phyloP scores from a whole-genome alignment of 768 basidiomycete species.

The Clitopilus hobsonii region DNA sequence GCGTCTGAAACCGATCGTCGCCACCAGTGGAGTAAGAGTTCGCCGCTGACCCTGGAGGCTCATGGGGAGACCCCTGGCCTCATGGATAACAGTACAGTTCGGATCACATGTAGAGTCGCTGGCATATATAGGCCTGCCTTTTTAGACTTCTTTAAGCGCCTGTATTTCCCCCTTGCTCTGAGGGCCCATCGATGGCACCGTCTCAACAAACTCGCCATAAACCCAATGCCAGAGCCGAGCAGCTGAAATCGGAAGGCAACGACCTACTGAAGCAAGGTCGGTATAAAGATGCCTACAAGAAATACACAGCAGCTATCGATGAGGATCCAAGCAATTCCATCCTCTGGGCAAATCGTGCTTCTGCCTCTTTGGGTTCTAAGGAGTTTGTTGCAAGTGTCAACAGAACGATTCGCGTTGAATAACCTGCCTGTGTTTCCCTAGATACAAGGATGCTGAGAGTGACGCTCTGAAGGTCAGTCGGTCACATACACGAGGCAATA shows the following conservation, averaged over 20 bases:
- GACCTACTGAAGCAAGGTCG: slow-evolving; percentile 26
- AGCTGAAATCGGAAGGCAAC: slow-evolving; percentile 39
- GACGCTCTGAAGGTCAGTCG: neutral
- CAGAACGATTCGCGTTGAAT: neutral
- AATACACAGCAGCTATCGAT: slow-evolving; percentile 38
- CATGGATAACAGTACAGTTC: too few species aligned
- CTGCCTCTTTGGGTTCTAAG: neutral
- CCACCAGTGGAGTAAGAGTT: too few species aligned
- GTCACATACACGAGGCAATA: too few species aligned
- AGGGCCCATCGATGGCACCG: neutral
- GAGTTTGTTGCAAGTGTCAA: neutral
- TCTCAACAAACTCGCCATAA: slow-evolving; percentile 1
- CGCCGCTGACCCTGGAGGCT: too few species aligned
- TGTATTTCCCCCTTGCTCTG: slow-evolving; percentile 1
- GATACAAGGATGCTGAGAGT: neutral
- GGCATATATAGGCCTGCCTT: too few species aligned
- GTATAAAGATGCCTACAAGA: slow-evolving; percentile 28
- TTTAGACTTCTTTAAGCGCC: too few species aligned
- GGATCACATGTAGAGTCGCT: too few species aligned
- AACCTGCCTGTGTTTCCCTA: neutral
- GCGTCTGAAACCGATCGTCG: neutral
- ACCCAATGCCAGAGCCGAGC: slow-evolving; percentile 13
- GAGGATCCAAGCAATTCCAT: slow-evolving; percentile 32
- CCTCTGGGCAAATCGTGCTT: slow-evolving; percentile 35
- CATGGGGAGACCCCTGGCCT: too few species aligned